Percentiles rank a stretch among this genome's conserved stretches.
phyloP scores from a whole-genome alignment of 768 basidiomycete species.

The Cyathus striatus region DNA sequence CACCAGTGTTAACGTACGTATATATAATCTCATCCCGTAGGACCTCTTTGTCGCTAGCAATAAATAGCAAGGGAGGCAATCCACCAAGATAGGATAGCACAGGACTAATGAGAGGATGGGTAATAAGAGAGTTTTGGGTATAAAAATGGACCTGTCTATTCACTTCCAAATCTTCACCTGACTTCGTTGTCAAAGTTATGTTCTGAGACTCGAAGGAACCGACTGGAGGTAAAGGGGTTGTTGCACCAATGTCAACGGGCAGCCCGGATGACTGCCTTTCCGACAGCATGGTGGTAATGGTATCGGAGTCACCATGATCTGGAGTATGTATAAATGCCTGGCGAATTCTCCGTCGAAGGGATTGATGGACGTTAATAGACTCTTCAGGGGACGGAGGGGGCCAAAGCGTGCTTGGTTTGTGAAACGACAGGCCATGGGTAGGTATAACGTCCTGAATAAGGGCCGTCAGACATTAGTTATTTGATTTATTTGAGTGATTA shows the following conservation, averaged over 20 bases:
- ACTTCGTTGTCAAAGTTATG: slow-evolving; percentile 35
- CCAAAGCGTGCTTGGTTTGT: slow-evolving; percentile 77
- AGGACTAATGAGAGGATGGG: slow-evolving; percentile 82
- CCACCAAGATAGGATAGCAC: slow-evolving; percentile 83
- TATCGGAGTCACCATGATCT: slow-evolving; percentile 10
- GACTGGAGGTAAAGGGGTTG: slow-evolving; percentile 33
- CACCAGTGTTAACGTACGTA: slow-evolving; percentile 46
- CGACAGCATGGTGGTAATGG: slow-evolving; percentile 10
- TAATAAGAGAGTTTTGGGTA: slow-evolving; percentile 69
- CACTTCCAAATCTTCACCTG: slow-evolving; percentile 52
- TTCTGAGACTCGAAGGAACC: slow-evolving; percentile 34
- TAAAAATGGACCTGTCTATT: slow-evolving; percentile 83
- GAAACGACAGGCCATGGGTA: slow-evolving; percentile 66
- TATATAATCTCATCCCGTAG: slow-evolving; percentile 91
- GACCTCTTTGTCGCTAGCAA: slow-evolving; percentile 88
- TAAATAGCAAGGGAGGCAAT: slow-evolving; percentile 79
- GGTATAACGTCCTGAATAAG: slow-evolving; percentile 70
- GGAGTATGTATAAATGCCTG: slow-evolving; percentile 44
- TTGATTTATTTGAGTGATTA: slow-evolving; percentile 21
- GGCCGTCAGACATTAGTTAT: neutral
- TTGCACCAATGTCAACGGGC: slow-evolving; percentile 46
- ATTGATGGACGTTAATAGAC: slow-evolving; percentile 48
- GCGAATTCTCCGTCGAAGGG: slow-evolving; percentile 56
- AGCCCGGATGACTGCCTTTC: slow-evolving; percentile 8
- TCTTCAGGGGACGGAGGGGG: slow-evolving; percentile 70